Evolutionary conservation across 768 basidiomycete species (phyloP), one percentile per base, ranked within the genome.

Genomic region (Suillus sp.): DNA sequence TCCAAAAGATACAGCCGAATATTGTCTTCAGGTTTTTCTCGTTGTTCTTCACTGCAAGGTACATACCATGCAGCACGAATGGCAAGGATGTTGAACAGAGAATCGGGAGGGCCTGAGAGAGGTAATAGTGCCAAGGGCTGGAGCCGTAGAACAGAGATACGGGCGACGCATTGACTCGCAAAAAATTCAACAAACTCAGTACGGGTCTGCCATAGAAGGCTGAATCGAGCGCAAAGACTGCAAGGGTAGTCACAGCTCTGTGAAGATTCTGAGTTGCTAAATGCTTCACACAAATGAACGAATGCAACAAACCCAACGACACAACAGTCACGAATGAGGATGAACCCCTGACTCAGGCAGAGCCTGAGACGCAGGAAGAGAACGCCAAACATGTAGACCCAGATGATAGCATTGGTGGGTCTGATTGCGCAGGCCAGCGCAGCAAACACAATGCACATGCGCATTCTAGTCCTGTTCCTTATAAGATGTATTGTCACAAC

Each of bases 81-180:
- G 95, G 95, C 1, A 94, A 73, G 1, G 86, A 70, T 0, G 90
- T 87, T 2, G 86, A 86, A 67, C 88, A 88, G 20, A 98, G 79
- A 60, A 99, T 84, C 0, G 96, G 96, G 1, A 99, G 69, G 0
- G 83, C 95, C 75, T 98, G 96, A 0, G 84, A 83, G 45, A 97
- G 64, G 71, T 99, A 98, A 72, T 92, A 99, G 71, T 97, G 92
- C 87, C 88, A 92, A 6, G 91, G 77, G 68, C 85, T 93, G 2
- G 83, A 78, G 22, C 97, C 97, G 71, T 98, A 99, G 77, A 97
- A 97, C n/a, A 90, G 78, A 0, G 97, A 96, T 38, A 98, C 85
- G 3, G 86, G 81, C 4, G 95, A 90, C 14, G 95, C 74, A 71
- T 99, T 99, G 55, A 90, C 88, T 30, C 81, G 75, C 32, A 96